A percentile compares a stretch with the other conserved stretches of the same genome.
These are phyloP conservation scores for Cucurbita ficifolia DNA, from an alignment of 306 rosid genomes.

Conservation along the genomic window DNA sequence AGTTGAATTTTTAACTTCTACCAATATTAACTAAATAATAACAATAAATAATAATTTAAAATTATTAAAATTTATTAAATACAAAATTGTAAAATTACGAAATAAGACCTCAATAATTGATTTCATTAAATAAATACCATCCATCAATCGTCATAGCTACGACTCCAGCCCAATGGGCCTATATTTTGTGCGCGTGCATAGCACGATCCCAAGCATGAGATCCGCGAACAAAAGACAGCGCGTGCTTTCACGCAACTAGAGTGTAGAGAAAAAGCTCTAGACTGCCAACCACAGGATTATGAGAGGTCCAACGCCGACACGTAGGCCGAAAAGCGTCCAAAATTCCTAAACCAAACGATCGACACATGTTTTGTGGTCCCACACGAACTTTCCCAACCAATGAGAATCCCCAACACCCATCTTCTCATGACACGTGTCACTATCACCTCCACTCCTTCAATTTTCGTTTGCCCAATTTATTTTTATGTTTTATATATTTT, in stretches of 20 bases:
- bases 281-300: neutral
- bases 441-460: constrained; percentile 32
- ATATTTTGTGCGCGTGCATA: neutral
- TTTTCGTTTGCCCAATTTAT: neutral
- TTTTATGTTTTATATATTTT: neutral
- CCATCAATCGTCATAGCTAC: no score
- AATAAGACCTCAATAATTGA: no score
- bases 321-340: constrained; percentile 2
- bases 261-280: neutral
- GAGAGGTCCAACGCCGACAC: neutral
- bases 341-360: neutral
- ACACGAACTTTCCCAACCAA: constrained; percentile 28
- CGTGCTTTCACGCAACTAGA: neutral
- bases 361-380: neutral
- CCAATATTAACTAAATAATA: no score
- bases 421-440: constrained; percentile 53
- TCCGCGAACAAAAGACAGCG: neutral
- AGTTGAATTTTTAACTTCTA: no score
- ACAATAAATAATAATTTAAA: no score
- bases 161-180: no score
- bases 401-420: constrained; percentile 30
- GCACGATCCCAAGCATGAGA: neutral
- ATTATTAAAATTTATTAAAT: no score
- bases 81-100: no score
- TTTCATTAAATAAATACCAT: no score